These are phyloP conservation scores for Zygosaccharomyces gambellarensis DNA, from an alignment of 805 yeast species.

Conservation along the genomic window DNA sequence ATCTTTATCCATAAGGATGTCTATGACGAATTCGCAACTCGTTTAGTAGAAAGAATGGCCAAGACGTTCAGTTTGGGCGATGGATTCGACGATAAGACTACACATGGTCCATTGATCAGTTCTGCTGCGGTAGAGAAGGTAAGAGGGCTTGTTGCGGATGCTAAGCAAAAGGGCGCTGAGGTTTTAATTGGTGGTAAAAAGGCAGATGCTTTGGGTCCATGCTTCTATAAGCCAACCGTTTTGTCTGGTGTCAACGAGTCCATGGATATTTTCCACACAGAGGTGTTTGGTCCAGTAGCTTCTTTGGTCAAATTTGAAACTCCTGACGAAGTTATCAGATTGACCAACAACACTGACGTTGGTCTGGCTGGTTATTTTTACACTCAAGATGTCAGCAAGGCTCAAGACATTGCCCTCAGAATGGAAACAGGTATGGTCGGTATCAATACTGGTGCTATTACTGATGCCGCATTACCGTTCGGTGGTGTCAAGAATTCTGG, in stretches of 20 bases:
- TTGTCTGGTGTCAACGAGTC: slow-evolving; percentile 73
- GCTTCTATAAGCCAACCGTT: slow-evolving; percentile 73
- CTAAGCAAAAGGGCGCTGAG: slow-evolving; percentile 63
- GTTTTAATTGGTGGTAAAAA: slow-evolving; percentile 79
- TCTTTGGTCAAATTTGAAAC: slow-evolving; percentile 67
- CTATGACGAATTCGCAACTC: slow-evolving; percentile 59
- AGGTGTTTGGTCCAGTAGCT: slow-evolving; percentile 87
- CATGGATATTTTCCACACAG: slow-evolving; percentile 76
- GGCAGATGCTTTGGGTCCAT: slow-evolving; percentile 61
- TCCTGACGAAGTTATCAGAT: slow-evolving; percentile 64
- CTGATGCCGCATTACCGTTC: slow-evolving; percentile 80
- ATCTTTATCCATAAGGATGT: slow-evolving; percentile 70
- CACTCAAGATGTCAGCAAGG: slow-evolving; percentile 62
- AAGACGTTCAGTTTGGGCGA: slow-evolving; percentile 63
- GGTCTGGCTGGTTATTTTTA: slow-evolving; percentile 88
- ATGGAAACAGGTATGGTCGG: slow-evolving; percentile 76
- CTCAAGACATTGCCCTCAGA: slow-evolving; percentile 57
- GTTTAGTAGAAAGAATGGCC: slow-evolving; percentile 46
- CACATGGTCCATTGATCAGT: slow-evolving; percentile 74
- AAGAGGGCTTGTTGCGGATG: slow-evolving; percentile 55
- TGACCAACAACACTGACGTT: slow-evolving; percentile 71
- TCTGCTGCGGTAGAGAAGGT: slow-evolving; percentile 60
- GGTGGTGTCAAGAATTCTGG: slow-evolving; percentile 90
- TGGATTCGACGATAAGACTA: slow-evolving; percentile 65
- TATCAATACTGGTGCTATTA: slow-evolving; percentile 79